Percentiles rank a stretch among this genome's conserved stretches.
These are phyloP conservation scores for Tricholoma saponaceum DNA, from an alignment of 768 basidiomycete genomes.

Conservation along the genomic window DNA sequence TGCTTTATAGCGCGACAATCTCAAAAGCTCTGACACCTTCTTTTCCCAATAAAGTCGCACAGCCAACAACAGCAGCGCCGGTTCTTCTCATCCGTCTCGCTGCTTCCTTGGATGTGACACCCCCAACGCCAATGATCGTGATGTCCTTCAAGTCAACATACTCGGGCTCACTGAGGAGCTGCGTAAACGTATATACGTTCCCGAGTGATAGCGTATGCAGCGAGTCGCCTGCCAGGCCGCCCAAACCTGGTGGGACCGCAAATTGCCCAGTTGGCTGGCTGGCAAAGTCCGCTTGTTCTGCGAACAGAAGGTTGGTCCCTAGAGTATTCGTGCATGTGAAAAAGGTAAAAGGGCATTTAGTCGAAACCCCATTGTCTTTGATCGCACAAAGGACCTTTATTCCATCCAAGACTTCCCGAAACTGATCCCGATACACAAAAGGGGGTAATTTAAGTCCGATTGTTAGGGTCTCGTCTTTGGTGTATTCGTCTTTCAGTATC, in stretches of 20 bases:
- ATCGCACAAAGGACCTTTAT: conserved; percentile 37
- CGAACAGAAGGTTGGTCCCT: conserved; percentile 62
- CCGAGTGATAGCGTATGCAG: conserved; percentile 77
- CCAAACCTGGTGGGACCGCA: conserved; percentile 61
- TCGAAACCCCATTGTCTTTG: conserved; percentile 4
- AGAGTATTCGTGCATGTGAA: conserved; percentile 81
- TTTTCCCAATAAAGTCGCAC: conserved; percentile 49
- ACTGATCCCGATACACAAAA: conserved; percentile 60
- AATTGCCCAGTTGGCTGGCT: conserved; percentile 25
- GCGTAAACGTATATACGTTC: conserved; percentile 63
- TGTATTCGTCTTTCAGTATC: conserved; percentile 47
- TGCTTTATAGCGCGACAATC: conserved; percentile 20
- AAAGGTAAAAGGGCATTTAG: conserved; percentile 55
- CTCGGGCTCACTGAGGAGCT: conserved; percentile 40
- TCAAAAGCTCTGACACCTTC: conserved; percentile 53
- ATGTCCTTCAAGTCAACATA: conserved; percentile 41
- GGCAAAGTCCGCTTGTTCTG: conserved; percentile 38
- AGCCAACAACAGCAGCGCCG: conserved; percentile 70
- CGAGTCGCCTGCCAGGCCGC: conserved; percentile 74
- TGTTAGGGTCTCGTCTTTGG: conserved; percentile 49
- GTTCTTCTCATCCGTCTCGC: conserved; percentile 67
- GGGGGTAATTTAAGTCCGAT: conserved; percentile 81
- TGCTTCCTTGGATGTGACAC: conserved; percentile 60
- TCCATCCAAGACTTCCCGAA: conserved; percentile 45
- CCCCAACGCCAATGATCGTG: conserved; percentile 76